These are phyloP conservation scores for Ophiostoma fasciatum DNA, from an alignment of 2,329 filamentous ascomycete genomes.

Conservation along the genomic window DNA sequence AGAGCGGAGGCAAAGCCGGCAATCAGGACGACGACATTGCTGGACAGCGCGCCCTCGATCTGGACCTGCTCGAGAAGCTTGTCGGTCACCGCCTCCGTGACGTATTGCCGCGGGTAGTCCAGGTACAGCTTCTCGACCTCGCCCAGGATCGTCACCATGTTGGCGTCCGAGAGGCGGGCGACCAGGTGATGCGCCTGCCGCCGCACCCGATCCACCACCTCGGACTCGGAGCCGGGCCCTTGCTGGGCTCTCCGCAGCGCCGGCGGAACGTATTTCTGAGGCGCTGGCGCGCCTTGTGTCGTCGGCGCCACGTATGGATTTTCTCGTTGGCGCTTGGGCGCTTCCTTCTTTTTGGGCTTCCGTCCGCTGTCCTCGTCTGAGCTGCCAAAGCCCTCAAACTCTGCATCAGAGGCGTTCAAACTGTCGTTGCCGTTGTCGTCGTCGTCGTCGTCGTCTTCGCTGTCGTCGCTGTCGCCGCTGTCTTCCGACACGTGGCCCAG, in stretches of 20 bases:
- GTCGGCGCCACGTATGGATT: slow-evolving; percentile 79
- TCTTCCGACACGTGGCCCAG: slow-evolving; percentile 13
- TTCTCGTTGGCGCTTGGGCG: slow-evolving; percentile 33
- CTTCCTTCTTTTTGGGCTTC: slow-evolving; percentile 10
- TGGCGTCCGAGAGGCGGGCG: slow-evolving; percentile 86
- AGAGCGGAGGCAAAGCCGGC: slow-evolving; percentile 80
- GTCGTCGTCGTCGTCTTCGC: slow-evolving; percentile 13
- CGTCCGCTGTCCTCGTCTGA: background rate
- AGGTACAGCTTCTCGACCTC: slow-evolving; percentile 76
- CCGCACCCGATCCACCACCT: slow-evolving; percentile 56
- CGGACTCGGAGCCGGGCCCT: slow-evolving; percentile 30
- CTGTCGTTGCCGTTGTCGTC: slow-evolving; percentile 14
- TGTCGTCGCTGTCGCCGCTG: slow-evolving; percentile 14
- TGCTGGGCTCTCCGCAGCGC: slow-evolving; percentile 48
- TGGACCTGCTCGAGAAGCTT: slow-evolving; percentile 65
- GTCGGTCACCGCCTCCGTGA: slow-evolving; percentile 67
- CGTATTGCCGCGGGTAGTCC: slow-evolving; percentile 71
- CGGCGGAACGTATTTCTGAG: slow-evolving; percentile 75
- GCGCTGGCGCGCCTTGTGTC: slow-evolving; percentile 21
- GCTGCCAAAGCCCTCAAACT: slow-evolving; percentile 15
- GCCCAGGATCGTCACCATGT: slow-evolving; percentile 67
- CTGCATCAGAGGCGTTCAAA: slow-evolving; percentile 12
- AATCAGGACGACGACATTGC: slow-evolving; percentile 81
- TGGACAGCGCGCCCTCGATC: slow-evolving; percentile 62
- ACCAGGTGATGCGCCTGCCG: slow-evolving; percentile 77